phyloP scores from a whole-genome alignment of 768 basidiomycete genomes.

The Kockovaella imperatae region DNA sequence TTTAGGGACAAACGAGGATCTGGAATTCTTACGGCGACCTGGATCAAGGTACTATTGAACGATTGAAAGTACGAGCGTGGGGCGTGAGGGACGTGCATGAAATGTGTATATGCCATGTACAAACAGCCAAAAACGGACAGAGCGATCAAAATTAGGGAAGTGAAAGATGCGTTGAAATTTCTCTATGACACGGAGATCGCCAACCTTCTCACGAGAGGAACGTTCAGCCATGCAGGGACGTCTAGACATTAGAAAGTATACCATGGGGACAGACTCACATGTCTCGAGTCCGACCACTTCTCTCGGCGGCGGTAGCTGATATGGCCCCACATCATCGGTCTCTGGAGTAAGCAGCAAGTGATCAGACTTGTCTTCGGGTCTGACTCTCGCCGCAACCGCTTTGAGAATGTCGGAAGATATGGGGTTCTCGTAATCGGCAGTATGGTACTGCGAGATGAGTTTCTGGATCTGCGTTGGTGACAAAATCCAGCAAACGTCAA shows the following conservation, averaged over 20 bases:
- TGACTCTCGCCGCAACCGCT: constrained; percentile 90
- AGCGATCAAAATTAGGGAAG: too few relatives aligned
- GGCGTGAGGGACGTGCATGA: too few relatives aligned
- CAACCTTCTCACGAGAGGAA: constrained; percentile 32
- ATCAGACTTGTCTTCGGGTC: constrained; percentile 93
- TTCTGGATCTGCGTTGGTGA: constrained; percentile 99
- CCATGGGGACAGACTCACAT: constrained; percentile 45
- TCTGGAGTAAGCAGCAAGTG: constrained; percentile 92
- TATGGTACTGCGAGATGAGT: constrained; percentile 98
- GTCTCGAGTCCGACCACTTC: constrained; percentile 95
- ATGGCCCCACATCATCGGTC: constrained; percentile 88
- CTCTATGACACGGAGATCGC: constrained; percentile 27
- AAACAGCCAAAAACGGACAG: too few relatives aligned
- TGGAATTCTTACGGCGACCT: background rate
- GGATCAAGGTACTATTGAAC: background rate
- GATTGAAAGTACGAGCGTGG: too few relatives aligned
- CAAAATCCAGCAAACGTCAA: constrained; percentile 96
- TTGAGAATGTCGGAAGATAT: constrained; percentile 95
- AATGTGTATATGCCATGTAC: background rate
- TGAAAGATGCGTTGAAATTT: background rate
- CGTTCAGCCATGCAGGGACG: constrained; percentile 38
- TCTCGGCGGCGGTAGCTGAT: constrained; percentile 74
- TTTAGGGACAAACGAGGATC: background rate
- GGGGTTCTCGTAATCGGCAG: constrained; percentile 98
- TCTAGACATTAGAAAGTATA: constrained; percentile 10